These are phyloP conservation scores for Aspergillus pseudoterreus DNA, from an alignment of 2,329 filamentous ascomycete genomes.

Conservation along the genomic window DNA sequence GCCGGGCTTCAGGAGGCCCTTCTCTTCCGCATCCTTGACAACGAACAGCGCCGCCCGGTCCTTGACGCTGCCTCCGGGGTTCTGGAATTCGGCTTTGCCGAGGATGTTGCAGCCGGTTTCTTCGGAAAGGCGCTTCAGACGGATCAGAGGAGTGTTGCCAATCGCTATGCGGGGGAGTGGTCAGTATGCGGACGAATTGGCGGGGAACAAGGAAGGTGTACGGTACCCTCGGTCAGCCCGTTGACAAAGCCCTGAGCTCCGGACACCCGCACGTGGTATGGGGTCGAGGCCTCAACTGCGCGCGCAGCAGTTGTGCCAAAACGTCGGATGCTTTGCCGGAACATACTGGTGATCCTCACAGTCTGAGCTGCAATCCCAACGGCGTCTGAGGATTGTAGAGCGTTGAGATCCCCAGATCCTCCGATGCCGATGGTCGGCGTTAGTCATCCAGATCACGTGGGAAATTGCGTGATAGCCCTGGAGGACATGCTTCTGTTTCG, in stretches of 20 bases:
- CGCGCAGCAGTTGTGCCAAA: conserved; percentile 63
- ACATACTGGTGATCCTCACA: conserved; percentile 51
- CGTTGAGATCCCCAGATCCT: conserved; percentile 4
- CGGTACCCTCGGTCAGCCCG: conserved; percentile 75
- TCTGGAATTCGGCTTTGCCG: conserved; percentile 98
- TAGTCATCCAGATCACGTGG: conserved; percentile 21
- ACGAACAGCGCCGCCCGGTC: conserved; percentile 94
- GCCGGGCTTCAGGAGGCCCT: conserved; percentile 73
- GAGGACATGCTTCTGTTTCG: not conserved
- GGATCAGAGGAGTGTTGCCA: conserved; percentile 93
- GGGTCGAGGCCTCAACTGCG: conserved; percentile 48
- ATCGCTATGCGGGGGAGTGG: conserved; percentile 64
- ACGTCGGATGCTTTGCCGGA: conserved; percentile 64
- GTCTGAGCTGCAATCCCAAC: conserved; percentile 1
- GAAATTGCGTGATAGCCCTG: conserved; percentile 13
- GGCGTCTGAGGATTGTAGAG: conserved; percentile 2
- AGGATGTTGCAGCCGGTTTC: conserved; percentile 91
- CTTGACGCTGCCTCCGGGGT: conserved; percentile 93
- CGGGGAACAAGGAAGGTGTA: conserved; percentile 30
- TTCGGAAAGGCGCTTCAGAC: conserved; percentile 79
- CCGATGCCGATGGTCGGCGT: conserved; percentile 21
- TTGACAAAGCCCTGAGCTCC: conserved; percentile 74
- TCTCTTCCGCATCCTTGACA: conserved; percentile 88
- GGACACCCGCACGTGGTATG: conserved; percentile 69
- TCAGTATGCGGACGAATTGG: not conserved